Evolutionary conservation across 345 rosid genomes (phyloP), one percentile per base, ranked within the genome.

Genomic region (Punica granatum): DNA sequence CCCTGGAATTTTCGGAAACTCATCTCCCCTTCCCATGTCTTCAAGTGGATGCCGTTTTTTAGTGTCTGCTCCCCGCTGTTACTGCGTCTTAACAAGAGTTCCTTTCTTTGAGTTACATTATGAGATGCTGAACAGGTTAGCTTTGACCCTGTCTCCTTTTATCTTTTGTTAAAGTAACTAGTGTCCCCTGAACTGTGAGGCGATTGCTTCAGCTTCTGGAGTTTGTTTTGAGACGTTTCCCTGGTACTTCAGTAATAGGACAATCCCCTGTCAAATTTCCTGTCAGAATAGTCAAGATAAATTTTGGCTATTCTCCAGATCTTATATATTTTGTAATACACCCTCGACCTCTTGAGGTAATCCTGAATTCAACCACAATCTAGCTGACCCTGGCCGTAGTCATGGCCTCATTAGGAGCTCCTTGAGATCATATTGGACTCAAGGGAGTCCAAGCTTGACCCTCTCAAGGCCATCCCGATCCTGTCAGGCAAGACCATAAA

Each of bases 41-140:
- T 68, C 88, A 69, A 87, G 86, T 75, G 82, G 81, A 74, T 76
- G 82, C 75, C 92, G 82, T 64, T 88, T 84, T 91, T 75, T 94
- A 76, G 89, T 88, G 76, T 87, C 99, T 75, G 99, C 97, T 7
- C 99, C 95, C 77, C 99, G 99, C 69, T 94, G 99, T 80, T 94
- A 94, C 72, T 94, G 99, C 78, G 48, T 94, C 81, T 81, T 94
- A 59, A 89, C 99, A 28, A 85, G 90, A 83, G 89, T 85, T 73
- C 99, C 97, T 39, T 94, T 91, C 84, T 94, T 94, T 78, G 96
- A 91, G 82, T 75, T 94, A 66, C 99, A 94, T 85, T 91, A 81
- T 70, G 97, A 89, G 86, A 85, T 91, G 96, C 75, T 94, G 73
- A 91, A 91, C 90, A 89, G 99, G 99, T 93, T 31, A 74, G 53